Evolutionary conservation across 306 rosid species (phyloP).

Genomic region (apple (Malus domestica)): DNA sequence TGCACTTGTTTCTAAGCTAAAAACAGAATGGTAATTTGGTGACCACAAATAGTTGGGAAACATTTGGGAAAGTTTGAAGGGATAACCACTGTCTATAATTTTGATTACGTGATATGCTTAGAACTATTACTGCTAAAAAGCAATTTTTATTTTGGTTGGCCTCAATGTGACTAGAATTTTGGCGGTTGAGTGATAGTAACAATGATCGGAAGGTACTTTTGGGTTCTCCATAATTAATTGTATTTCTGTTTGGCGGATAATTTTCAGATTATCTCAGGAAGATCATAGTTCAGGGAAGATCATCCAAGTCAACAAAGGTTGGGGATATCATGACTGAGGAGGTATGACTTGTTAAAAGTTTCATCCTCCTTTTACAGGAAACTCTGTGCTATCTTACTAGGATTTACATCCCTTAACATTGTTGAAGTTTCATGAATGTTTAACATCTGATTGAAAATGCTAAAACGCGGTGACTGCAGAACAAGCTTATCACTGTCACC

Average conservation of each 20-base stretch:
- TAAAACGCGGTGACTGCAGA: slow-evolving; percentile 36
- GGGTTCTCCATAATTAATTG: not conserved
- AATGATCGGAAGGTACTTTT: not conserved
- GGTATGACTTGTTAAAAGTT: slow-evolving; percentile 34
- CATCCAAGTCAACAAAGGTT: slow-evolving; percentile 96
- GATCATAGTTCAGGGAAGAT: slow-evolving; percentile 98
- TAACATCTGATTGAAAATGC: slow-evolving; percentile 15
- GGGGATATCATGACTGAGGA: slow-evolving; percentile 99
- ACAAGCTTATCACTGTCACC: slow-evolving; percentile 88
- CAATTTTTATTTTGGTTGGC: not conserved
- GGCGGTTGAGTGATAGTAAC: not conserved
- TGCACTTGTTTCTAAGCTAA: not conserved
- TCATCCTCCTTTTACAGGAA: not conserved
- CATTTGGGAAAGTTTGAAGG: not conserved
- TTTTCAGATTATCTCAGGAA: slow-evolving; percentile 86
- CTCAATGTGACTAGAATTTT: not conserved
- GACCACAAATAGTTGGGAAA: not conserved
- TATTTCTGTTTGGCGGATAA: not conserved
- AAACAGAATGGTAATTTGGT: not conserved
- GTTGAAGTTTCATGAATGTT: not conserved
- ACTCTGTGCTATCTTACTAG: not conserved
- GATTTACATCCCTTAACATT: not conserved
- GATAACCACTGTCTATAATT: not conserved
- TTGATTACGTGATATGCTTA: not conserved
- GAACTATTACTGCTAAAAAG: not conserved